Conservation (phyloP, 1,139 yeast genomes). For the Scheffersomyces segobiensis region DNA sequence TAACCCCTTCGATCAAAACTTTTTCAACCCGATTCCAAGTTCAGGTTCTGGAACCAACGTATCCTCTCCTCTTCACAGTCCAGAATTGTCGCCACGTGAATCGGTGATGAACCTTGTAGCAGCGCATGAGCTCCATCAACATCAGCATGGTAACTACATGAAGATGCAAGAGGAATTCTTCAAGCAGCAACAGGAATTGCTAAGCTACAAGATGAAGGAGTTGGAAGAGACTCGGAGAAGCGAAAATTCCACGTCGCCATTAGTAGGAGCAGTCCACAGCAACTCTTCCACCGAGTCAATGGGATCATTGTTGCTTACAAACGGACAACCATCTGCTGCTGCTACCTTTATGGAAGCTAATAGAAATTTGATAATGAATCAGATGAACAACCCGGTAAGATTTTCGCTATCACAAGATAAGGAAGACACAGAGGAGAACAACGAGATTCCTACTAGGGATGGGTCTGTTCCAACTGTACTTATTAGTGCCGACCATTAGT, state of each 20-base stretch:
- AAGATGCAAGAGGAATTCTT: constrained; percentile 40
- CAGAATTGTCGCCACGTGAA: constrained; percentile 16
- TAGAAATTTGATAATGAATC: background rate
- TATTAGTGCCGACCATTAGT: constrained; percentile 14
- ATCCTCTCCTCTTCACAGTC: constrained; percentile 9
- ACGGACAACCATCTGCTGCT: background rate
- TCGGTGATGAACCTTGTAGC: constrained; percentile 7
- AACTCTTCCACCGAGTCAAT: constrained; percentile 14
- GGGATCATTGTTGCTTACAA: constrained; percentile 11
- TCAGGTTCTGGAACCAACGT: constrained; percentile 2
- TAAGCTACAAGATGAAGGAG: constrained; percentile 25
- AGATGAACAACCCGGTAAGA: constrained; percentile 1
- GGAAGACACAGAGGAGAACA: background rate
- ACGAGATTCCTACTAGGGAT: background rate
- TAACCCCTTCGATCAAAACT: constrained; percentile 43
- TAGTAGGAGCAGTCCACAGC: constrained; percentile 6
- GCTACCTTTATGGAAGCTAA: background rate
- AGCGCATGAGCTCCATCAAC: constrained; percentile 10
- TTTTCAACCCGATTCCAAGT: constrained; percentile 16
- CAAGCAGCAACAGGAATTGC: constrained; percentile 38
- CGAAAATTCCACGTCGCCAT: background rate
- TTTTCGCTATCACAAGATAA: constrained; percentile 2
- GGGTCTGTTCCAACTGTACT: constrained; percentile 14
- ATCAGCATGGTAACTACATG: constrained; percentile 37
- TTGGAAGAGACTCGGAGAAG: background rate